phyloP scores from a whole-genome alignment of 148 eudicot species.

The Oxyria digyna region DNA sequence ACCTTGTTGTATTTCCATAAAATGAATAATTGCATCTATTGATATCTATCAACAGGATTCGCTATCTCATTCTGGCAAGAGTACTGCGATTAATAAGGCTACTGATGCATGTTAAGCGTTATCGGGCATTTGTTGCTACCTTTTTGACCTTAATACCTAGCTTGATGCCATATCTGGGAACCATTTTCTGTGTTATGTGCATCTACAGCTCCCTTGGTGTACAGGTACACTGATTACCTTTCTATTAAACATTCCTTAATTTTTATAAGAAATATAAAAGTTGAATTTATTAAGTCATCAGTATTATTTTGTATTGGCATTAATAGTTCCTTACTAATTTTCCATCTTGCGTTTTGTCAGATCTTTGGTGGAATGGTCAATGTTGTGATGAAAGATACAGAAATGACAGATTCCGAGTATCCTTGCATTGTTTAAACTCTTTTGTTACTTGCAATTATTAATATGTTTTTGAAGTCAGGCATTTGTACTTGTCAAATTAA shows the following conservation, averaged over 20 bases:
- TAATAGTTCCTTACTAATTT: neutral
- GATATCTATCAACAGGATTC: constrained; percentile 58
- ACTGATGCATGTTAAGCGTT: constrained; percentile 69
- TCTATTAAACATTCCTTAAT: neutral
- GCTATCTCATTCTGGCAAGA: constrained; percentile 95
- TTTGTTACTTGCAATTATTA: neutral
- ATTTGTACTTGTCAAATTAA: neutral
- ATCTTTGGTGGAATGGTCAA: constrained; percentile 90
- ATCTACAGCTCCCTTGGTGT: constrained; percentile 86
- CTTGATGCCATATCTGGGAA: constrained; percentile 95
- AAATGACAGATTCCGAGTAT: constrained; percentile 80
- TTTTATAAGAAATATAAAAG: neutral
- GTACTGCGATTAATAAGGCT: constrained; percentile 78
- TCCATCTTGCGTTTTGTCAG: constrained; percentile 24
- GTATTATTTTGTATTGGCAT: neutral
- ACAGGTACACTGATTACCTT: constrained; percentile 39
- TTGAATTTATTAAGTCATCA: neutral
- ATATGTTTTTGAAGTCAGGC: neutral
- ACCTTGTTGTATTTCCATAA: neutral
- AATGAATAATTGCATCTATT: neutral
- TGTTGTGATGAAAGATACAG: constrained; percentile 69
- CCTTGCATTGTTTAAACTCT: constrained; percentile 22
- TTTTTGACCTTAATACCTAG: constrained; percentile 90
- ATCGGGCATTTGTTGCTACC: constrained; percentile 90
- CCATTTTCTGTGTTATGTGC: constrained; percentile 86